A percentile compares a stretch with the other conserved stretches of the same genome.
Conservation (phyloP, 1,284 basidiomycete species). For the Austroboletus niveus region DNA sequence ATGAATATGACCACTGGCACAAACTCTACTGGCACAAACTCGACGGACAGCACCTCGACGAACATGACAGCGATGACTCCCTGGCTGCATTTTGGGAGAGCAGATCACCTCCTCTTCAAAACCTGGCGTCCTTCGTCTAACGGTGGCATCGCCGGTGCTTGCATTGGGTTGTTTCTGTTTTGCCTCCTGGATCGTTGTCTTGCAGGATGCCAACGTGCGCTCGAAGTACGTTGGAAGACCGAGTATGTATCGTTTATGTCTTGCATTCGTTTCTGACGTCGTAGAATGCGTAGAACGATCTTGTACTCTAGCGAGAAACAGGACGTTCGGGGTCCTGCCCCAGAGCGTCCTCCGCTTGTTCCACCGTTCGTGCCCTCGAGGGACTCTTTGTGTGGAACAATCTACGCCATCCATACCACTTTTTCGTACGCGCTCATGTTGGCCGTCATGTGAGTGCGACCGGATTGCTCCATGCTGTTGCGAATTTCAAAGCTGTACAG, state of each 20-base stretch:
- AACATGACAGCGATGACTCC: constrained; percentile 59
- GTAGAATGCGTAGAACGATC: constrained; percentile 10
- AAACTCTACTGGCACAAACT: constrained; percentile 6
- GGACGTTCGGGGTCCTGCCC: not conserved
- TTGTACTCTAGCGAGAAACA: not conserved
- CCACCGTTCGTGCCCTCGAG: constrained; percentile 59
- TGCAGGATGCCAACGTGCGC: constrained; percentile 49
- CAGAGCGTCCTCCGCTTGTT: constrained; percentile 30
- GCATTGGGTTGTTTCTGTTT: constrained; percentile 65
- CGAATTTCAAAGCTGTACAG: constrained; percentile 35
- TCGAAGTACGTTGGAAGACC: constrained; percentile 57
- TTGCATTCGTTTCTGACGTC: not conserved
- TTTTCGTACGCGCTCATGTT: constrained; percentile 66
- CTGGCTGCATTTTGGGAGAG: constrained; percentile 62
- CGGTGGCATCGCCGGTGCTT: constrained; percentile 72
- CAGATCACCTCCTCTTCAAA: constrained; percentile 67
- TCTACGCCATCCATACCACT: constrained; percentile 56
- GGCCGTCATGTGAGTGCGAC: constrained; percentile 59
- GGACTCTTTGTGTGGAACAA: constrained; percentile 60
- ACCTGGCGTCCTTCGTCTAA: constrained; percentile 63
- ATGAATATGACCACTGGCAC: too few species aligned
- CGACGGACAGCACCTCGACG: constrained; percentile 15
- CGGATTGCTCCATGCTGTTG: not conserved
- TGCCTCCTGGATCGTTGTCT: constrained; percentile 70
- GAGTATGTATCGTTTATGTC: constrained; percentile 41